Percentiles rank a stretch among this genome's conserved stretches.
phyloP scores from a whole-genome alignment of 1,139 yeast species.

The Saccharomycopsis hybrid region DNA sequence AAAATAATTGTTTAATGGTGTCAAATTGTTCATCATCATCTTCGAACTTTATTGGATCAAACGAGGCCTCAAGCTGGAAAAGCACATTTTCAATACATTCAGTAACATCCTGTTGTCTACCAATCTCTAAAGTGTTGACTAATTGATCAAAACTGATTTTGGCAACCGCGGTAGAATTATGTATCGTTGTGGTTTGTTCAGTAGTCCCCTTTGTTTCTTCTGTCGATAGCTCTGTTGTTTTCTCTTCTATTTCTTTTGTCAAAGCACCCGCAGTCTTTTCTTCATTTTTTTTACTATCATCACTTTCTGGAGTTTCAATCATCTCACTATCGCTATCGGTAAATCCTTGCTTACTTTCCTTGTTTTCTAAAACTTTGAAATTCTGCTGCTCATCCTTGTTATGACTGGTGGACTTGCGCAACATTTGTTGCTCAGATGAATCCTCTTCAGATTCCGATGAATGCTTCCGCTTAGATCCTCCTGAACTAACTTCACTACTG shows the following conservation, averaged over 20 bases:
- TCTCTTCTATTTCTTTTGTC: too few relatives aligned
- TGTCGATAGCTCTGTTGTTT: neutral
- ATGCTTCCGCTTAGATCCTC: neutral
- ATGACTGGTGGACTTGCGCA: neutral
- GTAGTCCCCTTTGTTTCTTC: neutral
- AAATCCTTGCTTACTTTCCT: too few relatives aligned
- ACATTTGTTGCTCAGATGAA: neutral
- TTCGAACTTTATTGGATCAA: conserved; percentile 55
- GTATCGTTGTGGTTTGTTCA: too few relatives aligned
- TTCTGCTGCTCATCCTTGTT: neutral
- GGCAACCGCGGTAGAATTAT: conserved; percentile 28
- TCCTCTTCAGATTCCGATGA: neutral
- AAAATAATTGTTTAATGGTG: conserved; percentile 69
- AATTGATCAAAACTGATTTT: conserved; percentile 56
- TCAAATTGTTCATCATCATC: conserved; percentile 77
- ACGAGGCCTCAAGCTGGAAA: conserved; percentile 89
- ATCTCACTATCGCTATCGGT: conserved; percentile 20
- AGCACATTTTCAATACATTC: conserved; percentile 94
- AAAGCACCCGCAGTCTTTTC: too few relatives aligned
- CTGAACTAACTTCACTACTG: neutral
- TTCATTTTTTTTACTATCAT: too few relatives aligned
- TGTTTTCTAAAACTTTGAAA: too few relatives aligned
- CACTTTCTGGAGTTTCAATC: neutral
- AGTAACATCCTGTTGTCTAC: conserved; percentile 94
- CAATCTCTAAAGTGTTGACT: conserved; percentile 69